phyloP scores from a whole-genome alignment of 305 asterid genomes.

The Coffea humblotiana region DNA sequence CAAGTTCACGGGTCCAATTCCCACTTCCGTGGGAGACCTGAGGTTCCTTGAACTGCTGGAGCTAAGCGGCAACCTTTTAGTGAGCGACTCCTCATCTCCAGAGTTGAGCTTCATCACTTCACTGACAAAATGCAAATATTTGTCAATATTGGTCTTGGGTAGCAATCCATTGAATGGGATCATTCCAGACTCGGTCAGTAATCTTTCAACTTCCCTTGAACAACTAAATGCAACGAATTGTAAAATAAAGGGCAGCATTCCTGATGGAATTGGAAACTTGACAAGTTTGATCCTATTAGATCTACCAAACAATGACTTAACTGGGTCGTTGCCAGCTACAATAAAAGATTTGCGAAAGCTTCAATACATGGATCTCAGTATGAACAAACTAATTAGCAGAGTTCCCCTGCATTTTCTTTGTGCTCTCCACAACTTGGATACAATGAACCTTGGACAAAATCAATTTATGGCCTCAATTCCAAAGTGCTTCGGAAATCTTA shows the following conservation, averaged over 20 bases:
- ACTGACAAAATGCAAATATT: conserved; percentile 1
- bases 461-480: conserved; percentile 5
- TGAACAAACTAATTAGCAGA: not conserved
- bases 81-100: not conserved
- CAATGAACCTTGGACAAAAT: not conserved
- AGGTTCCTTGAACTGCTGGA: not conserved
- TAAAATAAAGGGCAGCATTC: conserved; percentile 4
- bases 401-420: not conserved
- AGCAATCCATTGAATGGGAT: conserved; percentile 1
- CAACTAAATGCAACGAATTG: not conserved
- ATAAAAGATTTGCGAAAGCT: not conserved
- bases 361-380: not conserved
- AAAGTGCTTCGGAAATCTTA: conserved; percentile 8
- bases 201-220: not conserved
- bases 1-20: conserved; percentile 33
- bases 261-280: conserved; percentile 5
- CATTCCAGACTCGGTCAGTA: conserved; percentile 7
- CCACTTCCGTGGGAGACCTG: conserved; percentile 10
- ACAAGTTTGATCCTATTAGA: not conserved
- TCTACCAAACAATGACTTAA: not conserved
- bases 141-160: not conserved
- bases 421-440: not conserved
- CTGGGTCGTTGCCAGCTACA: conserved; percentile 4
- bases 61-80: not conserved
- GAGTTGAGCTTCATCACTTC: not conserved